Evolutionary conservation across 192 early-diverging fungal genomes (phyloP), one percentile per base, ranked within the genome.

Genomic region (Coemansia sp.): DNA sequence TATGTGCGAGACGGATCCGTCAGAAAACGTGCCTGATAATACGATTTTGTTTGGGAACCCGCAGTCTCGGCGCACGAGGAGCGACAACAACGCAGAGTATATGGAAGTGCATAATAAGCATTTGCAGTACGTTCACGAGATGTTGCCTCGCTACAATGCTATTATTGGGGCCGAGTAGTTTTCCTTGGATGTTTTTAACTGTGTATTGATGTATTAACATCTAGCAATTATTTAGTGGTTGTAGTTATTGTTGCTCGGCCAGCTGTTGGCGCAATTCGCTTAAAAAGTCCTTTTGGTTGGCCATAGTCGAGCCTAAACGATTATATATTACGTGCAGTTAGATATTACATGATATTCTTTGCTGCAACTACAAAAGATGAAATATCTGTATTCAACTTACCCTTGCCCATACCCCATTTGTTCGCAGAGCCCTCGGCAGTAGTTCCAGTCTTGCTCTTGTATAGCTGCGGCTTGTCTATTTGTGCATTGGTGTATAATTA

Each of bases 131-230:
- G 71, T 81, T 38, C 70, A 72, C 21, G 78, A 81, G 54, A 81
- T 81, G 78, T 49, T 81, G 20, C 78, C 78, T 11, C 71, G 78
- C 26, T 81, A 81, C 62, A 81, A 81, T 67, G 73, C 75, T 53
- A 81, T 81, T 38, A 68, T 81, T 15, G 78, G 69, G 34, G 68
- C 78, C 7, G 78, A 75, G 11, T 81, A 63, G 68, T 37, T 3
- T 21, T 49, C 2, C 12, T 11, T 14, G 31, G 7, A 2, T 9
- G 31, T 6, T 34, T 34, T 34, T 1, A 34, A 34, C 31, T 34
- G 31, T 34, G 31, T 34, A 34, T 34, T 34, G 31, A 34, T 63
- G 9, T 40, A 10, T 25, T 63, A 17, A 31, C 24, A 24, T 61
- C 31, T 34, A 34, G 31, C 31, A 8, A 34, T 8, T 34, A 34